Conservation (phyloP, 228 moss, liverwort and hornwort genomes). For the Sphagnum magellanicum region DNA sequence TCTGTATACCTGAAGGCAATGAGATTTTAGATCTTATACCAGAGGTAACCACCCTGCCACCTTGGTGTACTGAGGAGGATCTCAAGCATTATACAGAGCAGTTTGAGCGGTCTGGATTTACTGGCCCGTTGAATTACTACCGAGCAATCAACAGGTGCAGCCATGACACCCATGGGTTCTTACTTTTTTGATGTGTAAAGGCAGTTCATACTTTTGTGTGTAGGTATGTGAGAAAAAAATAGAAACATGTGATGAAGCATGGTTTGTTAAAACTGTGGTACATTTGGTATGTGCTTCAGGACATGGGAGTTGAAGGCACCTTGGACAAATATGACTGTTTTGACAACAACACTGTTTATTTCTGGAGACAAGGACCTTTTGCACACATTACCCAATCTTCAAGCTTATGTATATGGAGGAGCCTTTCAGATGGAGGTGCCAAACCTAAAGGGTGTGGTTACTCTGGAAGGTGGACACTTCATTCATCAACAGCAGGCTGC, state of each 20-base stretch:
- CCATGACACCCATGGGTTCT: background rate
- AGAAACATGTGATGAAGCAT: background rate
- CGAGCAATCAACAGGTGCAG: conserved; percentile 50
- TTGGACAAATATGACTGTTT: conserved; percentile 31
- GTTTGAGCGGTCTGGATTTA: conserved; percentile 61
- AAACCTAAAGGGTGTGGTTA: conserved; percentile 43
- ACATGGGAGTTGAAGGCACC: conserved; percentile 61
- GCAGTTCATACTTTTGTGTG: background rate
- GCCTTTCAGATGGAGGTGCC: conserved; percentile 51
- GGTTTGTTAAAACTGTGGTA: background rate
- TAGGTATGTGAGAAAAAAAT: background rate
- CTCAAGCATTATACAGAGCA: conserved; percentile 42
- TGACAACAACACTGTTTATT: conserved; percentile 48
- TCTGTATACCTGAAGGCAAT: conserved; percentile 33
- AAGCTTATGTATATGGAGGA: conserved; percentile 24
- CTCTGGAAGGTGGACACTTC: conserved; percentile 65
- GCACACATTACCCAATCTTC: conserved; percentile 30
- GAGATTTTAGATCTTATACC: conserved; percentile 32
- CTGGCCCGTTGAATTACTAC: conserved; percentile 65
- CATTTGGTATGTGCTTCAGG: conserved; percentile 7
- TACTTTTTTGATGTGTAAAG: background rate
- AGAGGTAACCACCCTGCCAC: conserved; percentile 31
- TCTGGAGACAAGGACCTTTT: conserved; percentile 43
- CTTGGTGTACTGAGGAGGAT: conserved; percentile 69
- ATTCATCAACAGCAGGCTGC: conserved; percentile 67